Conservation (phyloP, 176 grass and related monocot genomes). For the Raddia guianensis region DNA sequence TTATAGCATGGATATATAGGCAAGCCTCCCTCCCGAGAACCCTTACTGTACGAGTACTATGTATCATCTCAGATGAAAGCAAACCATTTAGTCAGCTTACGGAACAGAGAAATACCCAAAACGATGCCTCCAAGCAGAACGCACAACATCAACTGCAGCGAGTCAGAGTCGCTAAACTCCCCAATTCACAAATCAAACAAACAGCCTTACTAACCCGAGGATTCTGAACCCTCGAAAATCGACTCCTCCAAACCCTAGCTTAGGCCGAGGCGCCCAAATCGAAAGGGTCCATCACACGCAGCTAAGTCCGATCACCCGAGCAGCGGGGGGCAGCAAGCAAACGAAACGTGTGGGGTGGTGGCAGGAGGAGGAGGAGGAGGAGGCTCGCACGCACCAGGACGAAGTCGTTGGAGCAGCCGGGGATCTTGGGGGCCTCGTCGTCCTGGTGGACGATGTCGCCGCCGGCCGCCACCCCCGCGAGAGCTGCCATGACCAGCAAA, state of each 20-base stretch:
- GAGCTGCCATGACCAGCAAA: conserved; percentile 42
- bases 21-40: background rate
- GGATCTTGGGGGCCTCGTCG: conserved; percentile 82
- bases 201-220: background rate
- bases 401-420: conserved; percentile 91
- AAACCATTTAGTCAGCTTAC: background rate
- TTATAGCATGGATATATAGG: background rate
- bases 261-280: background rate
- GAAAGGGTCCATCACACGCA: background rate
- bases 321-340: background rate
- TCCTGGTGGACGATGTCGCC: conserved; percentile 95
- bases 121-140: background rate
- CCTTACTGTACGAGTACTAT: background rate
- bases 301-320: background rate
- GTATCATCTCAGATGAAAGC: background rate
- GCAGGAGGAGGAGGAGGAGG: background rate
- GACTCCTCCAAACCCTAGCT: background rate
- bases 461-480: conserved; percentile 48
- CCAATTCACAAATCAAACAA: background rate
- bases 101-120: background rate
- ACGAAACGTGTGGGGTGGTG: background rate
- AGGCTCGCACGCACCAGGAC: conserved; percentile 52
- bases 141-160: background rate
- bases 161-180: background rate
- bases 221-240: background rate